Percentiles rank a stretch among this genome's conserved stretches.
Evolutionary conservation across 164 flowering plant genomes (phyloP).

Genomic region (Tinospora cordifolia): DNA sequence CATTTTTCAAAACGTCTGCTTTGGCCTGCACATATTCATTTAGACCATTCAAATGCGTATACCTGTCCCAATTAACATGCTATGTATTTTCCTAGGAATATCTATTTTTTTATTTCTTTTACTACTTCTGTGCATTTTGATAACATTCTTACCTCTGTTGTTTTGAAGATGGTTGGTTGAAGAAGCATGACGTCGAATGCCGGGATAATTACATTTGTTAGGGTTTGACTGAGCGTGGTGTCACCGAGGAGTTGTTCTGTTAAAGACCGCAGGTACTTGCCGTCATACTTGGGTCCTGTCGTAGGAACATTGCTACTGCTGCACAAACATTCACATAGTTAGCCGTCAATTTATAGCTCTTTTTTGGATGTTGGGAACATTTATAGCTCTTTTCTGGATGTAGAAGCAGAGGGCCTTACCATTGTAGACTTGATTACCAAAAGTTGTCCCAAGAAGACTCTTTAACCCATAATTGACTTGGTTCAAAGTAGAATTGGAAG

Average conservation of each 20-base stretch:
- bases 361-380: too few relatives aligned
- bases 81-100: too few relatives aligned
- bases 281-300: conserved; percentile 14
- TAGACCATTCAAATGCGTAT: too few relatives aligned
- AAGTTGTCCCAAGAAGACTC: too few relatives aligned
- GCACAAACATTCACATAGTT: background rate
- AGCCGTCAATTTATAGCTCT: background rate
- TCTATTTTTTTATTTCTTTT: too few relatives aligned
- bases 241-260: conserved; percentile 11
- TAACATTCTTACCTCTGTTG: background rate
- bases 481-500: too few relatives aligned
- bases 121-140: too few relatives aligned
- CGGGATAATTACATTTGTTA: conserved; percentile 29
- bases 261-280: conserved; percentile 14
- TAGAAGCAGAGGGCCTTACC: too few relatives aligned
- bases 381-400: too few relatives aligned
- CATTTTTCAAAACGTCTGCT: conserved; percentile 13
- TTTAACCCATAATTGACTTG: too few relatives aligned
- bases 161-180: conserved; percentile 22
- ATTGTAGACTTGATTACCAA: too few relatives aligned
- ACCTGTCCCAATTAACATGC: too few relatives aligned
- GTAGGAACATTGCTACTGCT: background rate
- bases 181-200: conserved; percentile 23
- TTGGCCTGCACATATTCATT: conserved; percentile 13
- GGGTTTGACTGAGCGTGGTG: conserved; percentile 11